Conservation (phyloP, 495 filamentous ascomycete genomes). For the Podospora didyma region DNA sequence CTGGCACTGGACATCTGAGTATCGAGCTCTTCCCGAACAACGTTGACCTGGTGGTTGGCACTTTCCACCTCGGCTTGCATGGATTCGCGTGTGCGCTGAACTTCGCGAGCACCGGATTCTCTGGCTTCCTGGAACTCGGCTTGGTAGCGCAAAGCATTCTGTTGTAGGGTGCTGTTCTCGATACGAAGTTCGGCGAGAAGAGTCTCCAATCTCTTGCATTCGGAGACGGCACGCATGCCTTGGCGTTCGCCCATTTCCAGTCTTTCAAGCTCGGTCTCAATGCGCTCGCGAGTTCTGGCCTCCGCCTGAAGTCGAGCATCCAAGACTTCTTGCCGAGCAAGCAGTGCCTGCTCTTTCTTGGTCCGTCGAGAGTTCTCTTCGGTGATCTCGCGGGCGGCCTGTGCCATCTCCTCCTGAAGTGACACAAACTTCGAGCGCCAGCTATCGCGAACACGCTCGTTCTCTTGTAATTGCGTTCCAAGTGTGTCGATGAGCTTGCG, state of each 20-base stretch:
- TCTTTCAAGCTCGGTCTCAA: conserved; percentile 73
- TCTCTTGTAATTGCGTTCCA: conserved; percentile 77
- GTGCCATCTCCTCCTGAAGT: conserved; percentile 80
- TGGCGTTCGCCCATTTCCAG: conserved; percentile 74
- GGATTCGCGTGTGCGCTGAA: conserved; percentile 70
- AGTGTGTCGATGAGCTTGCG: conserved; percentile 64
- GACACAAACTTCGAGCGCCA: conserved; percentile 76
- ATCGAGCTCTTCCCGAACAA: conserved; percentile 72
- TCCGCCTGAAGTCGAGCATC: conserved; percentile 74
- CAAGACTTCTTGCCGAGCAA: conserved; percentile 73
- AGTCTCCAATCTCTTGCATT: conserved; percentile 60
- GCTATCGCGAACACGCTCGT: conserved; percentile 68
- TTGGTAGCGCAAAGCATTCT: conserved; percentile 64
- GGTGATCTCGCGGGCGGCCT: conserved; percentile 68
- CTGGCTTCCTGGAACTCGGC: conserved; percentile 79
- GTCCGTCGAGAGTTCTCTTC: conserved; percentile 73
- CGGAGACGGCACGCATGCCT: conserved; percentile 52
- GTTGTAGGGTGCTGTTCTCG: conserved; percentile 65
- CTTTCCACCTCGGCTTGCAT: conserved; percentile 76
- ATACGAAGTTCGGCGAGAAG: conserved; percentile 59
- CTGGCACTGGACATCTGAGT: conserved; percentile 64
- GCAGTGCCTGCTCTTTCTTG: conserved; percentile 68
- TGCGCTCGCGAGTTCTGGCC: conserved; percentile 67
- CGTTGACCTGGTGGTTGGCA: conserved; percentile 77
- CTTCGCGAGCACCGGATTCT: conserved; percentile 69